A percentile compares a stretch with the other conserved stretches of the same genome.
phyloP scores from a whole-genome alignment of 75 land plant genomes.

The Selaginella tamariscina region DNA sequence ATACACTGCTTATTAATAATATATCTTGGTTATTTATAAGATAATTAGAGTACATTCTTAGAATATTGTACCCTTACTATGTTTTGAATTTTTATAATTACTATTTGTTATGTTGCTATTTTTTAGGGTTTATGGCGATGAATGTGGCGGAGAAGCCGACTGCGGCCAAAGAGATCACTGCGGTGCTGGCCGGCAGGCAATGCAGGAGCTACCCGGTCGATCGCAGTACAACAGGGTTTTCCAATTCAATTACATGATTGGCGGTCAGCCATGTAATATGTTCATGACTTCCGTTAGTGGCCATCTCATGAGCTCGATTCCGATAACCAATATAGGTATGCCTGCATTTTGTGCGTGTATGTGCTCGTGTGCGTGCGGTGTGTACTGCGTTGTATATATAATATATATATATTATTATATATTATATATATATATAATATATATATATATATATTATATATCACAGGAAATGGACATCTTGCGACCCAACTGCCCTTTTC shows the following conservation, averaged over 20 bases:
- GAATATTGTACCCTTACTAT: too few relatives aligned
- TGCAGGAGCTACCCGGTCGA: constrained; percentile 42
- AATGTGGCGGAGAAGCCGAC: constrained; percentile 99
- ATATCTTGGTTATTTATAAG: too few relatives aligned
- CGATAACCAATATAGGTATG: constrained; percentile 69
- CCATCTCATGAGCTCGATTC: constrained; percentile 91
- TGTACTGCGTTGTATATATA: too few relatives aligned
- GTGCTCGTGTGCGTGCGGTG: too few relatives aligned
- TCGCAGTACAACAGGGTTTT: constrained; percentile 79
- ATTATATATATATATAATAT: too few relatives aligned
- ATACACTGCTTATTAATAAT: too few relatives aligned
- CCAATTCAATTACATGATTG: constrained; percentile 58
- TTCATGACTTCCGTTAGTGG: constrained; percentile 84
- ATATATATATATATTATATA: too few relatives aligned
- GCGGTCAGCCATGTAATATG: constrained; percentile 52
- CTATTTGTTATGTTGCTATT: too few relatives aligned
- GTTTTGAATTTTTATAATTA: too few relatives aligned
- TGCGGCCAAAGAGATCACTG: constrained; percentile 78
- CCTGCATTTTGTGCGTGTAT: too few relatives aligned
- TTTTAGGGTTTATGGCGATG: constrained; percentile 21
- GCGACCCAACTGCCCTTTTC: constrained; percentile 72
- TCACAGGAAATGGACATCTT: constrained; percentile 80
- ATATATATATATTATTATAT: too few relatives aligned
- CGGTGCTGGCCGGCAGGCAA: constrained; percentile 47
- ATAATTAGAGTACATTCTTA: too few relatives aligned